A percentile compares a stretch with the other conserved stretches of the same genome.
phyloP scores from a whole-genome alignment of 495 filamentous ascomycete genomes.

The Daldinia loculata region DNA sequence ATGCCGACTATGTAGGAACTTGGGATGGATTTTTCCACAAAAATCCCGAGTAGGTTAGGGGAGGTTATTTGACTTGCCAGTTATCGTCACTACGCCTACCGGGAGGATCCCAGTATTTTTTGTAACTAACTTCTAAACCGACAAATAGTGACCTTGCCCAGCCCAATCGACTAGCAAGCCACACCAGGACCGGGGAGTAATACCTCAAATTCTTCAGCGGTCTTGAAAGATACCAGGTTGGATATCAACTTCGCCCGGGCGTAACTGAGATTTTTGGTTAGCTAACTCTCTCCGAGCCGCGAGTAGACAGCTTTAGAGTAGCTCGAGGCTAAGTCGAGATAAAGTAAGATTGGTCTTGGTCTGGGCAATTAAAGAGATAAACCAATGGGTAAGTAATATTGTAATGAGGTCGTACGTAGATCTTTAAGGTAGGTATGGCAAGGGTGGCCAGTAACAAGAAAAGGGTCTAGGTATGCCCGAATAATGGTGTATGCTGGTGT shows the following conservation, averaged over 20 bases:
- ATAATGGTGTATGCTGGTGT: constrained; percentile 28
- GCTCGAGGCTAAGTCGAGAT: constrained; percentile 1
- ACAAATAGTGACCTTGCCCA: constrained; percentile 44
- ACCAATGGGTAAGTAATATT: background rate
- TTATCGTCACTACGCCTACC: constrained; percentile 30
- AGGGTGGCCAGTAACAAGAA: constrained; percentile 4
- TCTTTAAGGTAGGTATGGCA: background rate
- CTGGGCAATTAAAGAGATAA: constrained; percentile 15
- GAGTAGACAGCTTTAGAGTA: constrained; percentile 7
- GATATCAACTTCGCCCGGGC: constrained; percentile 35
- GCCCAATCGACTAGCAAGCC: constrained; percentile 44
- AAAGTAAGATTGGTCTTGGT: background rate
- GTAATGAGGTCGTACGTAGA: constrained; percentile 10
- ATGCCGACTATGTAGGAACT: constrained; percentile 36
- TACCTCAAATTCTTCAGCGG: constrained; percentile 24
- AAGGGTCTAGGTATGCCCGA: constrained; percentile 27
- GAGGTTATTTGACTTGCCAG: constrained; percentile 37
- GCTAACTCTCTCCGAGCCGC: constrained; percentile 6
- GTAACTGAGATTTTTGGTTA: constrained; percentile 30
- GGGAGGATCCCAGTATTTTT: constrained; percentile 37
- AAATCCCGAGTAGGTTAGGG: constrained; percentile 42
- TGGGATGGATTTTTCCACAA: constrained; percentile 40
- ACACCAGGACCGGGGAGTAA: constrained; percentile 30
- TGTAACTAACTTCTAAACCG: constrained; percentile 38
- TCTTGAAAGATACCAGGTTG: constrained; percentile 37